These are phyloP conservation scores for Colletotrichum simmondsii DNA, from an alignment of 2,329 filamentous ascomycete species.

Conservation along the genomic window DNA sequence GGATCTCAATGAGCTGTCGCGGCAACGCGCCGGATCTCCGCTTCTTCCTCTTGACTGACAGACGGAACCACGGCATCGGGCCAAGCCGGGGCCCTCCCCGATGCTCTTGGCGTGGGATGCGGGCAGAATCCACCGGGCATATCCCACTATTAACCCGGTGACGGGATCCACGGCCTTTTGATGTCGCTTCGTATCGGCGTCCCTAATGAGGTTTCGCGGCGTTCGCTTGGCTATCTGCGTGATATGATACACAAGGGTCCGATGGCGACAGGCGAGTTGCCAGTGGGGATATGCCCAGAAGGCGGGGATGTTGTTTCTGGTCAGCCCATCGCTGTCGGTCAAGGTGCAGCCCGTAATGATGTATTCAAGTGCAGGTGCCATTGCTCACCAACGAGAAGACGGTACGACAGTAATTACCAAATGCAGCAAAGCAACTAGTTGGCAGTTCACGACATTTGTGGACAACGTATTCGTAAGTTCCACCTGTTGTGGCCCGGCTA, in stretches of 20 bases:
- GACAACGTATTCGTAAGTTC: no score
- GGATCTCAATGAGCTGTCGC: background rate
- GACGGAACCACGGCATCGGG: background rate
- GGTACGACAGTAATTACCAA: no score
- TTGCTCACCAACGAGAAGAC: no score
- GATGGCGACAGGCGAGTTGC: constrained; percentile 36
- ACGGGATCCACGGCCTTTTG: background rate
- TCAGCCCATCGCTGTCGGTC: constrained; percentile 34
- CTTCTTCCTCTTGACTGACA: background rate
- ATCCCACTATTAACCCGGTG: background rate
- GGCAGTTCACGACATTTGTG: no score
- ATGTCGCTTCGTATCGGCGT: background rate
- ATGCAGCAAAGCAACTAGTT: no score
- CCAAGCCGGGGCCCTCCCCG: background rate
- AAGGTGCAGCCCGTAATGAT: constrained; percentile 23
- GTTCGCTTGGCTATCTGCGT: constrained; percentile 34
- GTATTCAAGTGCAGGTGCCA: no score
- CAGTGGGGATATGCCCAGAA: constrained; percentile 36
- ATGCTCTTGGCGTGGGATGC: background rate
- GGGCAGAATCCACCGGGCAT: background rate
- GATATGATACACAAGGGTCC: constrained; percentile 37
- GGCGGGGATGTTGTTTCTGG: constrained; percentile 35
- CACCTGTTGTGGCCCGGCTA: no score
- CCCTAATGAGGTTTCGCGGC: background rate
- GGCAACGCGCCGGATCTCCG: background rate